These are phyloP conservation scores for Microbotryum saponariae DNA, from an alignment of 1,284 basidiomycete genomes.

Conservation along the genomic window DNA sequence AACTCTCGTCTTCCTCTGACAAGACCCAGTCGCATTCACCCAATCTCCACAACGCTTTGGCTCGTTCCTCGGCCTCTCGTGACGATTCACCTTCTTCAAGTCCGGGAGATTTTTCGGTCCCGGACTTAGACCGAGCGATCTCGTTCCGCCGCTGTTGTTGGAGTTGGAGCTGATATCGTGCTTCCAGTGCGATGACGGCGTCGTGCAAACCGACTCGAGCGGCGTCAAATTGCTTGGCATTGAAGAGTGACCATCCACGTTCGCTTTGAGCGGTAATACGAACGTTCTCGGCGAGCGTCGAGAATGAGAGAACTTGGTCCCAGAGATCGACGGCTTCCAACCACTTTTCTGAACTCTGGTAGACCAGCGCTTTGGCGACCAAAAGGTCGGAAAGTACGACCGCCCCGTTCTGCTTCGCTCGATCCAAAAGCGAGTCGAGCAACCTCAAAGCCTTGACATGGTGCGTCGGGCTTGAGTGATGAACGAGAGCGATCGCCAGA, in stretches of 20 bases:
- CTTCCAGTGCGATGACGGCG: constrained; percentile 55
- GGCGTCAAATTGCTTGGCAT: constrained; percentile 50
- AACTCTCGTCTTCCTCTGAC: constrained; percentile 48
- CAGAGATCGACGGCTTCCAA: constrained; percentile 60
- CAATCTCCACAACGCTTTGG: constrained; percentile 74
- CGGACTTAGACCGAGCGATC: constrained; percentile 31
- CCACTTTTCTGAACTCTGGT: constrained; percentile 62
- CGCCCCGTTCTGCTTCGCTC: too few species aligned
- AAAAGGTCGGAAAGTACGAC: constrained; percentile 46
- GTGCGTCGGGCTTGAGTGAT: constrained; percentile 82
- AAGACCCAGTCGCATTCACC: constrained; percentile 71
- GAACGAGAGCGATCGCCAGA: constrained; percentile 67
- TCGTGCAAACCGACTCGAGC: constrained; percentile 54
- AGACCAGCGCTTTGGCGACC: constrained; percentile 67
- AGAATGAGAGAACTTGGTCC: constrained; percentile 45
- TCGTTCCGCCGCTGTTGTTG: constrained; percentile 27
- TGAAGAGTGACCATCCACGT: constrained; percentile 73
- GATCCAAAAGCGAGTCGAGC: constrained; percentile 59
- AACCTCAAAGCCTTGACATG: constrained; percentile 69
- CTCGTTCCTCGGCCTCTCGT: constrained; percentile 44
- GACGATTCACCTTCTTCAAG: constrained; percentile 44
- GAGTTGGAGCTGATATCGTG: constrained; percentile 19
- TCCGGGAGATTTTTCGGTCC: constrained; percentile 49
- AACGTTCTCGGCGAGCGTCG: constrained; percentile 42
- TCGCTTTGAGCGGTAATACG: constrained; percentile 72